phyloP scores from a whole-genome alignment of 2,329 filamentous ascomycete species.

The Macrophomina tecta region DNA sequence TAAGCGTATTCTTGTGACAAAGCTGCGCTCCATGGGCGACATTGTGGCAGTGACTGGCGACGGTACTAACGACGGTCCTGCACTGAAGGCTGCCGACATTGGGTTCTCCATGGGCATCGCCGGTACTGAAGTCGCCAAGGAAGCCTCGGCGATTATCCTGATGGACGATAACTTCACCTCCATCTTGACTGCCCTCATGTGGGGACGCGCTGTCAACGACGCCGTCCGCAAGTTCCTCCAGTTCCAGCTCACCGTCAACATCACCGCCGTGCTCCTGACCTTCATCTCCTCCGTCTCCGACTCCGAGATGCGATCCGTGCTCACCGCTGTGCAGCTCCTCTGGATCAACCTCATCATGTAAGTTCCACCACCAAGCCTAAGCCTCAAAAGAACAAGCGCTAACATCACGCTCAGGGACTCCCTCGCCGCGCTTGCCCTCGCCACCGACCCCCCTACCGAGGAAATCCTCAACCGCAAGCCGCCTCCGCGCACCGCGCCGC shows the following conservation, averaged over 20 bases:
- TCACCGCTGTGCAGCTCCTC: constrained; percentile 83
- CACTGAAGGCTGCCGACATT: constrained; percentile 80
- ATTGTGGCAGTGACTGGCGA: constrained; percentile 84
- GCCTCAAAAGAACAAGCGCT: constrained; percentile 57
- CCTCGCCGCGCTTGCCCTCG: constrained; percentile 85
- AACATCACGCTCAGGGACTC: constrained; percentile 59
- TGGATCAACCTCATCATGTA: constrained; percentile 92
- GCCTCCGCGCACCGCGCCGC: constrained; percentile 76
- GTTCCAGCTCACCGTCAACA: constrained; percentile 79
- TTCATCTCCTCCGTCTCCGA: constrained; percentile 85
- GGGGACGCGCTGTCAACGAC: constrained; percentile 63
- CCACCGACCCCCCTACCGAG: constrained; percentile 80
- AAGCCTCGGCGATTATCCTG: constrained; percentile 82
- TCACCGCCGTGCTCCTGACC: constrained; percentile 80
- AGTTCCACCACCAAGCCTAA: not conserved
- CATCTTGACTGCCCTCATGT: constrained; percentile 83
- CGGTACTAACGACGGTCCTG: constrained; percentile 83
- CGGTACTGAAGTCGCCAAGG: constrained; percentile 83
- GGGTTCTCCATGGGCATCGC: constrained; percentile 87
- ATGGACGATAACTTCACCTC: constrained; percentile 89
- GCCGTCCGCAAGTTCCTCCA: constrained; percentile 58
- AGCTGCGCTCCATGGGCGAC: constrained; percentile 53
- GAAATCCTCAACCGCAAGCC: constrained; percentile 81
- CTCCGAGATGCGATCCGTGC: constrained; percentile 70
- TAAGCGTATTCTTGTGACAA: constrained; percentile 74